phyloP scores from a whole-genome alignment of 78 protist genomes.

The Pigoraptor vietnamica region DNA sequence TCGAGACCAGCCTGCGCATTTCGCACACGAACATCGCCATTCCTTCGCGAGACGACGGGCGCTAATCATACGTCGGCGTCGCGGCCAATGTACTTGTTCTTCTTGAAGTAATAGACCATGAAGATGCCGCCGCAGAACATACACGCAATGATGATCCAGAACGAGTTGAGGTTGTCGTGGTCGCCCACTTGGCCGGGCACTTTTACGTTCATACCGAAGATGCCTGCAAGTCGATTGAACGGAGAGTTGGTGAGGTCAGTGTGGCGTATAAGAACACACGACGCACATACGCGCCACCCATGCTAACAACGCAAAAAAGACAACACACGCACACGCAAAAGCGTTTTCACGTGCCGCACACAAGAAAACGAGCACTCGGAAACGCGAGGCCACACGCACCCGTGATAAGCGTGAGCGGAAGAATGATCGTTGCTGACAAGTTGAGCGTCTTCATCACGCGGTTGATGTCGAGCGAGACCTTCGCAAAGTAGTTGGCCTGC shows the following conservation, averaged over 20 bases:
- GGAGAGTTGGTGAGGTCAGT: no score
- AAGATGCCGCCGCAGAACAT: neutral
- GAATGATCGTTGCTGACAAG: neutral
- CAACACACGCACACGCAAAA: no score
- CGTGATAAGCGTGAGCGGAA: neutral
- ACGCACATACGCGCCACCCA: no score
- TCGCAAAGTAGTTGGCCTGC: constrained; percentile 3
- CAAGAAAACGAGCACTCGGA: no score
- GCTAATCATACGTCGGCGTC: neutral
- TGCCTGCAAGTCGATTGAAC: no score
- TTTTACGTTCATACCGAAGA: neutral
- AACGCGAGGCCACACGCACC: no score
- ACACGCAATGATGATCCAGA: neutral
- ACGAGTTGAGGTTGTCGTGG: neutral
- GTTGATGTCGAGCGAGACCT: neutral
- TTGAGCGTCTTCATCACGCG: neutral
- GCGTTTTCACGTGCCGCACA: no score
- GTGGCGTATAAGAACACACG: no score
- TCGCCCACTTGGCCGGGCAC: neutral
- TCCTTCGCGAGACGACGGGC: neutral
- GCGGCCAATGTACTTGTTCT: neutral
- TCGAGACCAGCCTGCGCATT: no score
- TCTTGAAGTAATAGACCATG: neutral
- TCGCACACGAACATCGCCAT: no score
- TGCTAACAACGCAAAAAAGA: no score